Percentiles rank a stretch among this genome's conserved stretches.
phyloP scores from a whole-genome alignment of 2,329 filamentous ascomycete species.

The Aureobasidium namibiae region DNA sequence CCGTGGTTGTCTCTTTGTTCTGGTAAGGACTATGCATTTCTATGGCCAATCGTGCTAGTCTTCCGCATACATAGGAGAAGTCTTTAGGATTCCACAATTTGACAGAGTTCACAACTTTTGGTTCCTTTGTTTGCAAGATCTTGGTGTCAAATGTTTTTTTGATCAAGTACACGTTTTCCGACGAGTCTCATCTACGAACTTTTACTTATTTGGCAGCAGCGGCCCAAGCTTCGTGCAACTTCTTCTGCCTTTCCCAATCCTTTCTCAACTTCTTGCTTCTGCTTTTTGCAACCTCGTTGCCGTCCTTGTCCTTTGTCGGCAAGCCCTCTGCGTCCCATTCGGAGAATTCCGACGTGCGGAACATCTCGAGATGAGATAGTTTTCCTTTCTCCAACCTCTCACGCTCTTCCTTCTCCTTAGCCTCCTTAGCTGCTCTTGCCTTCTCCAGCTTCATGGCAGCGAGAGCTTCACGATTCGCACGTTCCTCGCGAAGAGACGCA shows the following conservation, averaged over 20 bases:
- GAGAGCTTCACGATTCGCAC: constrained; percentile 45
- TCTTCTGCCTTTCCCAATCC: constrained; percentile 86
- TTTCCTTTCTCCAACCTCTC: constrained; percentile 48
- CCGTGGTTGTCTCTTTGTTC: no score
- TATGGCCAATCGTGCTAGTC: no score
- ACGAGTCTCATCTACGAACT: no score
- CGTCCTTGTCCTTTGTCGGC: constrained; percentile 68
- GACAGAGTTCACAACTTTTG: no score
- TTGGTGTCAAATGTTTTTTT: no score
- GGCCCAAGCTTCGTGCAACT: constrained; percentile 60
- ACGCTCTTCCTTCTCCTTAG: constrained; percentile 40
- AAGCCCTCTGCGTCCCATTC: constrained; percentile 79
- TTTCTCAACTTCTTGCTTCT: constrained; percentile 76
- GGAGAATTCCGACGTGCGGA: constrained; percentile 53
- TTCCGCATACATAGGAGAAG: no score
- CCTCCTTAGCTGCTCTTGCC: constrained; percentile 35
- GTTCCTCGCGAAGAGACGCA: constrained; percentile 39
- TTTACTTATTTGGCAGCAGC: neutral
- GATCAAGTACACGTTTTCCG: no score
- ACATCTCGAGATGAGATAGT: constrained; percentile 51
- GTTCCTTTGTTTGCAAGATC: no score
- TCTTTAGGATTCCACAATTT: no score
- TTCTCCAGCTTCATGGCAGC: constrained; percentile 39
- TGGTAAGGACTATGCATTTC: no score
- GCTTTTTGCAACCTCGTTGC: constrained; percentile 72